A percentile compares a stretch with the other conserved stretches of the same genome.
These are phyloP conservation scores for Grigorovia transvaalensis DNA, from an alignment of 805 yeast species.

Conservation along the genomic window DNA sequence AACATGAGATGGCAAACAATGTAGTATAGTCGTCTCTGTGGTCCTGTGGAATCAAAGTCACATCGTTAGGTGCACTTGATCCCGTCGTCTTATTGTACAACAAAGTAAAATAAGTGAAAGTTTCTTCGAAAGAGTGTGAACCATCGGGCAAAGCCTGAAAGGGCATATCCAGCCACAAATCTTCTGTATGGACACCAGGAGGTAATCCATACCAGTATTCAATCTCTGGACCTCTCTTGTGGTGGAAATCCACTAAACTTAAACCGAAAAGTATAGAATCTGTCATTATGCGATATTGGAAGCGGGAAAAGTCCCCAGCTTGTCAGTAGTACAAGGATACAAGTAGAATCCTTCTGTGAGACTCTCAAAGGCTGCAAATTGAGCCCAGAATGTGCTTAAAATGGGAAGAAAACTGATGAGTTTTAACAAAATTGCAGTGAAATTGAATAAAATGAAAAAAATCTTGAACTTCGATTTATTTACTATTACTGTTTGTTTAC, in stretches of 20 bases:
- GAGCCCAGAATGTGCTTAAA: too few relatives aligned
- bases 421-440: background rate
- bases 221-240: slow-evolving; percentile 85
- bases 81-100: slow-evolving; percentile 48
- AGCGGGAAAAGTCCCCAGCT: background rate
- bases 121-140: slow-evolving; percentile 85
- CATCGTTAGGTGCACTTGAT: slow-evolving; percentile 29
- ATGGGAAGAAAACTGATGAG: background rate
- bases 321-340: background rate
- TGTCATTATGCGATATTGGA: background rate
- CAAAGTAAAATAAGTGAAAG: slow-evolving; percentile 81
- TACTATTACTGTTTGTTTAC: background rate
- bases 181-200: slow-evolving; percentile 24
- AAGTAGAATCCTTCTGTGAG: background rate
- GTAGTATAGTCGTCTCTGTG: slow-evolving; percentile 41
- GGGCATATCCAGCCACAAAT: slow-evolving; percentile 77
- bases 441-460: background rate
- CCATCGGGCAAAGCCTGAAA: slow-evolving; percentile 97
- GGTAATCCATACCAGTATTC: slow-evolving; percentile 70
- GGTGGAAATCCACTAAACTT: slow-evolving; percentile 88
- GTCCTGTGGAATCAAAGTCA: slow-evolving; percentile 31
- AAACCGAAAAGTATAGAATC: slow-evolving; percentile 56
- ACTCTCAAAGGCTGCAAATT: too few relatives aligned
- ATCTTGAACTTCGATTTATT: background rate
- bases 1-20: slow-evolving; percentile 90